Base-by-base conservation (phyloP, 202 grass and related monocot genomes). In the Schoenoplectus tabernaemontani region DNA sequence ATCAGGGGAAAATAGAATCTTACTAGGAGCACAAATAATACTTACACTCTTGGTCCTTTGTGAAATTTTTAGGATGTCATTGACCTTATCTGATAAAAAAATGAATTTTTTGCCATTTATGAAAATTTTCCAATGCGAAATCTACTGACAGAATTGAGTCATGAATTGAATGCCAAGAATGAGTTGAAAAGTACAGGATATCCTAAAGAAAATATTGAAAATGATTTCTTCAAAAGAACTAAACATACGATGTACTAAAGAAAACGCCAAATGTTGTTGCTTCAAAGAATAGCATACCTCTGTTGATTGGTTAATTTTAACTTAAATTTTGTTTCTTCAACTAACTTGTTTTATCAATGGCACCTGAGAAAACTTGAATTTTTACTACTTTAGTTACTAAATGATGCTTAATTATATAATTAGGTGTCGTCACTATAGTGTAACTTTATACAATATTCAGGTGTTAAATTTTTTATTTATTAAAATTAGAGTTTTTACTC, bases 131-230 rank as follows among this genome's bases (percentile, higher is more conserved):
- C n/a, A 20, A 38, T 66, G 34, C 16, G 17, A 20, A 66, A 37
- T 12, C 9, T 33, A 28, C 1, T 66, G 3, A 9, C 5, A 41
- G 6, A 36, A 42, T 20, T 17, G 4, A 50, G 13, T 13, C 44
- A 32, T 67, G 37, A 68, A 73, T 1, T 73, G 69, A 73, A 73
- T 50, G 24, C 24, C 36, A 67, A 67, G 37, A 22, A 67, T 73
- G 44, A 51, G 13, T 23, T 73, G 23, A 73, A 73, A 72, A 51
- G 12, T 15, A 23, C 43, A 51, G 1, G 11, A 23, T 46, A 64
- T 71, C 42, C 42, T 61, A 39, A 50, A 50, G 0, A 72, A 50
- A 32, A n/a, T n/a, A 72, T 32, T 43, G 69, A 73, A 73, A 73
- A 73, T 32, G 42, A 73, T n/a, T n/a, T 50, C 44, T 47, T 5